Percentiles rank a stretch among this genome's conserved stretches.
These are phyloP conservation scores for Aspergillus viridinutans DNA, from an alignment of 2,329 filamentous ascomycete genomes.

Conservation along the genomic window DNA sequence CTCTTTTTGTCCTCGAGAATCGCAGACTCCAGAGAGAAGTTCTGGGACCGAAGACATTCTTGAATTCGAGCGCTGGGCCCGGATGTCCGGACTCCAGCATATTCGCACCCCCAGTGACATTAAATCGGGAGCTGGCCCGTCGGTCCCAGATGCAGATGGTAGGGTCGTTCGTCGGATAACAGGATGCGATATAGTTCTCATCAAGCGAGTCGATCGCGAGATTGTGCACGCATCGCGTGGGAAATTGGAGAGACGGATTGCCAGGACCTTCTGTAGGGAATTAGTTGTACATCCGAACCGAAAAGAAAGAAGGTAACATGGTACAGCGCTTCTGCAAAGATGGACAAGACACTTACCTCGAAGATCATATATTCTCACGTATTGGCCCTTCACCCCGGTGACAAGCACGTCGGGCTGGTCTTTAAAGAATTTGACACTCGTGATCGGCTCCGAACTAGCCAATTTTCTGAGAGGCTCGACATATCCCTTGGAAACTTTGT, in stretches of 20 bases:
- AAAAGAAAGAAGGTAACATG: background rate
- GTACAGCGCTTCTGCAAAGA: background rate
- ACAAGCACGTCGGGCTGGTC: slow-evolving; percentile 58
- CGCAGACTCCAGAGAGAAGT: slow-evolving; percentile 59
- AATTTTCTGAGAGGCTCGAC: slow-evolving; percentile 54
- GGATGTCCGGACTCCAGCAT: slow-evolving; percentile 31
- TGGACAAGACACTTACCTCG: slow-evolving; percentile 43
- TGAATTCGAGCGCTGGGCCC: slow-evolving; percentile 56
- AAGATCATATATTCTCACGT: slow-evolving; percentile 59
- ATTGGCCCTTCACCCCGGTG: slow-evolving; percentile 58
- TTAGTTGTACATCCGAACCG: slow-evolving; percentile 4
- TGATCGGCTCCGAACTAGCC: slow-evolving; percentile 59
- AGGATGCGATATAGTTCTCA: slow-evolving; percentile 62
- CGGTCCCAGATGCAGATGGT: slow-evolving; percentile 61
- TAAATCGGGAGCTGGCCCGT: slow-evolving; percentile 43
- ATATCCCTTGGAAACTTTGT: slow-evolving; percentile 29
- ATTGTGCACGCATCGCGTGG: slow-evolving; percentile 60
- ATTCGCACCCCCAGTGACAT: slow-evolving; percentile 30
- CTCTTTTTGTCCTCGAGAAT: slow-evolving; percentile 56
- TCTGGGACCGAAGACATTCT: slow-evolving; percentile 49
- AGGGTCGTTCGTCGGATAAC: slow-evolving; percentile 51
- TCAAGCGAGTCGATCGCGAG: slow-evolving; percentile 61
- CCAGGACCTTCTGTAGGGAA: slow-evolving; percentile 29
- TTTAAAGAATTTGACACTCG: slow-evolving; percentile 61
- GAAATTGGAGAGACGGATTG: slow-evolving; percentile 44